Percentiles rank a stretch among this genome's conserved stretches.
These are phyloP conservation scores for Salix purpurea DNA, from an alignment of 345 rosid genomes.

Conservation along the genomic window DNA sequence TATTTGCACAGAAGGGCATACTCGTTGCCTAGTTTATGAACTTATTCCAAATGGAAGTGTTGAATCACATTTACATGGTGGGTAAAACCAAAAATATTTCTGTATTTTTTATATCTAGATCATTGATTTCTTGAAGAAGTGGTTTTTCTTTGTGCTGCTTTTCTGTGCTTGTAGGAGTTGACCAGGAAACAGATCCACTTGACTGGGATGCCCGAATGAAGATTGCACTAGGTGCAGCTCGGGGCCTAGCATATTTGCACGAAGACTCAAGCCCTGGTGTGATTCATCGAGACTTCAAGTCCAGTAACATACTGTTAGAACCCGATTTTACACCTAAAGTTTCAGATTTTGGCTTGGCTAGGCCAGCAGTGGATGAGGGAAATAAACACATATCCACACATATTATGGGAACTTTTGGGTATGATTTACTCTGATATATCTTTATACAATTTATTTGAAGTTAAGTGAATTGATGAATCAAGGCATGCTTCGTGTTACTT, in stretches of 20 bases:
- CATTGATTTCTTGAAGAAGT: not conserved
- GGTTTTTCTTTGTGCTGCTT: conserved; percentile 5
- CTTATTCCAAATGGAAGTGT: conserved; percentile 69
- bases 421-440: conserved; percentile 12
- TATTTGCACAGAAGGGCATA: conserved; percentile 44
- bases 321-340: conserved; percentile 69
- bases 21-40: conserved; percentile 63
- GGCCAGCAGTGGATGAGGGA: conserved; percentile 61
- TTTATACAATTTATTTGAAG: not conserved
- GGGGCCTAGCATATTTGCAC: conserved; percentile 74
- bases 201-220: conserved; percentile 72
- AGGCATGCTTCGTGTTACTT: not conserved
- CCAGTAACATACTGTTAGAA: conserved; percentile 70
- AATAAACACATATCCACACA: conserved; percentile 60
- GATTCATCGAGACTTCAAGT: conserved; percentile 69
- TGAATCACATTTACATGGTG: conserved; percentile 70
- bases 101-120: not conserved
- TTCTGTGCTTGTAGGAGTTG: conserved; percentile 37
- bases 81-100: not conserved
- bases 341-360: conserved; percentile 77
- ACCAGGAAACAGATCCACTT: conserved; percentile 46
- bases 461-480: not conserved
- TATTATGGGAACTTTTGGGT: conserved; percentile 90
- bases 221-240: conserved; percentile 75
- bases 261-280: conserved; percentile 74